These are phyloP conservation scores for Hygrophoropsis aurantiaca DNA, from an alignment of 768 basidiomycete species.

Conservation along the genomic window DNA sequence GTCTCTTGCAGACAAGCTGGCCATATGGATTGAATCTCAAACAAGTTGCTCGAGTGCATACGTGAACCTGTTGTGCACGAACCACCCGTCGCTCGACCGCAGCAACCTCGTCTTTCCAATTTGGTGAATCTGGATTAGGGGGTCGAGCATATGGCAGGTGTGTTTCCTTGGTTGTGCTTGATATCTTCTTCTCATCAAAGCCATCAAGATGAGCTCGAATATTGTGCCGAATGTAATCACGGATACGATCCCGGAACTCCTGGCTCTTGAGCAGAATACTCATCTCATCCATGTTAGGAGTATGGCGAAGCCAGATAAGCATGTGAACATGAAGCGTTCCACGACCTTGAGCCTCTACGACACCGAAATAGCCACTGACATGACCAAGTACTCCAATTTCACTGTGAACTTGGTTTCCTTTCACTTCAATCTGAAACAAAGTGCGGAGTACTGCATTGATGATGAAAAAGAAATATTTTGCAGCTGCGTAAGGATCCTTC, in stretches of 20 bases:
- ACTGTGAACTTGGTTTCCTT: neutral
- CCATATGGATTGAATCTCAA: conserved; percentile 12
- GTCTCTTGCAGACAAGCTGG: conserved; percentile 30
- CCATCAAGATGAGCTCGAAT: conserved; percentile 31
- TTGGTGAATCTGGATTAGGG: conserved; percentile 22
- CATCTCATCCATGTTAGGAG: conserved; percentile 34
- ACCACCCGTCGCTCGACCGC: conserved; percentile 23
- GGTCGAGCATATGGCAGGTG: conserved; percentile 35
- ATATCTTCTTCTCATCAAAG: conserved; percentile 18
- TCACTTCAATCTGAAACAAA: conserved; percentile 31
- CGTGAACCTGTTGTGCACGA: conserved; percentile 32
- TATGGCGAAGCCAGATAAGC: conserved; percentile 37
- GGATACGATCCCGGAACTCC: conserved; percentile 27
- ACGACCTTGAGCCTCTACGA: conserved; percentile 39
- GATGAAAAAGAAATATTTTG: conserved; percentile 40
- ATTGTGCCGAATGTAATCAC: conserved; percentile 26
- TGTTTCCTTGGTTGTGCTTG: conserved; percentile 5
- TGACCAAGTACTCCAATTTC: conserved; percentile 30
- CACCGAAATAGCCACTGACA: conserved; percentile 21
- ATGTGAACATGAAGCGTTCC: conserved; percentile 44
- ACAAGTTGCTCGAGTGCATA: conserved; percentile 26
- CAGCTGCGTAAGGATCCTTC: conserved; percentile 39
- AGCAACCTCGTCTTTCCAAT: conserved; percentile 13
- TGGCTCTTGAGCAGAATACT: conserved; percentile 14
- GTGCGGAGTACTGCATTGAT: conserved; percentile 29